These are phyloP conservation scores for Saururus chinensis DNA, from an alignment of 164 flowering plant genomes.

Conservation along the genomic window DNA sequence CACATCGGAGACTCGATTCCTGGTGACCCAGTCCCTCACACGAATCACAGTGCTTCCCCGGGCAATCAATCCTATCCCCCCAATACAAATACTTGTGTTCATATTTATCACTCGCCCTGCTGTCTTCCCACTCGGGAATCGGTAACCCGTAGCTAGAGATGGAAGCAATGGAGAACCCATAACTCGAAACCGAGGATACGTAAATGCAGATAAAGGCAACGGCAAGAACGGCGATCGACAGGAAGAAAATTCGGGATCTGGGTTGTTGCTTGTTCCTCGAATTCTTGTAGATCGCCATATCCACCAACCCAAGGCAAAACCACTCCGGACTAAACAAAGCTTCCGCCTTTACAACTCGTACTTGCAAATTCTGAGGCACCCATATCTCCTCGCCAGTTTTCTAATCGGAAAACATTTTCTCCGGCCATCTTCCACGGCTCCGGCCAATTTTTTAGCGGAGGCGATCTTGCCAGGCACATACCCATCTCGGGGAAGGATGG, in stretches of 20 bases:
- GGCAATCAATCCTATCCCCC: constrained; percentile 89
- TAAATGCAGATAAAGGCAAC: constrained; percentile 36
- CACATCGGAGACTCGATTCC: constrained; percentile 94
- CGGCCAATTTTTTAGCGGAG: background rate
- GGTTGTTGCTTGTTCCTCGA: constrained; percentile 34
- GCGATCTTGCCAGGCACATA: too few species aligned
- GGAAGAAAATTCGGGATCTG: constrained; percentile 30
- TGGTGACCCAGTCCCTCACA: constrained; percentile 97
- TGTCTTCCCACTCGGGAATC: constrained; percentile 1
- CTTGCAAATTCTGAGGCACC: background rate
- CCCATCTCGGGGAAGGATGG: background rate
- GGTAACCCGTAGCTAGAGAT: background rate
- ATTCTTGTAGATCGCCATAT: constrained; percentile 46
- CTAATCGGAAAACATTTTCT: background rate
- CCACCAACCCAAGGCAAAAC: background rate
- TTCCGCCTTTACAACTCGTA: background rate
- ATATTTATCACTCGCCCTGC: background rate
- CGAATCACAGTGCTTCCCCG: constrained; percentile 87
- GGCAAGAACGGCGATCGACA: constrained; percentile 24
- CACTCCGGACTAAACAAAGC: background rate
- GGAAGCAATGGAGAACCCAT: constrained; percentile 24
- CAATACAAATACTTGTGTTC: constrained; percentile 66
- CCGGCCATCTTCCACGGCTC: background rate
- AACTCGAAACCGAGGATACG: constrained; percentile 29
- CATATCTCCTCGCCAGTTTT: too few species aligned